Base-by-base conservation (phyloP, 371 early-diverging fungal genomes). In the Mucor saturninus region DNA sequence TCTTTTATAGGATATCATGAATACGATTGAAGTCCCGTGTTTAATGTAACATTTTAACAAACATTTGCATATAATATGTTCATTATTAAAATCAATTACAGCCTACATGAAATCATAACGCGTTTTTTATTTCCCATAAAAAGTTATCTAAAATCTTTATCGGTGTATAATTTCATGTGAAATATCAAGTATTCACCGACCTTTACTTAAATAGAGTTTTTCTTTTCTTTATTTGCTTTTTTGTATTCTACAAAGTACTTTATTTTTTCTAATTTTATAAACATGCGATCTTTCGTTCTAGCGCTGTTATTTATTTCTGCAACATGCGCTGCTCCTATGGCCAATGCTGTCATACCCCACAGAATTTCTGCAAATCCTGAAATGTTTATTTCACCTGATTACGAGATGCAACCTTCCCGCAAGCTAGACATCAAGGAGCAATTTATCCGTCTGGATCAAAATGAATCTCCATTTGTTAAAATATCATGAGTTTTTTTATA, bases 311-410 rank as follows among this genome's bases (percentile, higher is more conserved):
- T 50, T 2, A 39, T 51, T n/a, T n/a, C 29, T 51, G 28, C 51
- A 15, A 5, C 48, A 13, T 59, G 40, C 15, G 39, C 11, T 40
- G 51, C 31, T 30, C 40, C 51, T 50, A 32, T 46, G n/a, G 37
- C 32, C 6, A 32, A 48, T 4, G 15, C 30, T 56, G 46, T 31
- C 13, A 35, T 38, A 3, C 51, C 37, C 15, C 28, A 35, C 21
- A 38, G 59, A 59, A 26, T 59, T 10, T 59, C 59, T 21, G 59
- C 59, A 14, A 59, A 59, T n/a, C 59, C 59, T 7, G 59, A 59
- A 11, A 14, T 29, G 14, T 28, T 59, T 5, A 2, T 59, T 39
- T 49, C 40, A 4, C 31, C 50, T 50, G 50, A 50, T 29, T 28
- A 50, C 11, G 38, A 59, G 9, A 15, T 37, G 39, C 32, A 49